Conservation (phyloP, 129 eudicot species). For the Lactuca saligna region DNA sequence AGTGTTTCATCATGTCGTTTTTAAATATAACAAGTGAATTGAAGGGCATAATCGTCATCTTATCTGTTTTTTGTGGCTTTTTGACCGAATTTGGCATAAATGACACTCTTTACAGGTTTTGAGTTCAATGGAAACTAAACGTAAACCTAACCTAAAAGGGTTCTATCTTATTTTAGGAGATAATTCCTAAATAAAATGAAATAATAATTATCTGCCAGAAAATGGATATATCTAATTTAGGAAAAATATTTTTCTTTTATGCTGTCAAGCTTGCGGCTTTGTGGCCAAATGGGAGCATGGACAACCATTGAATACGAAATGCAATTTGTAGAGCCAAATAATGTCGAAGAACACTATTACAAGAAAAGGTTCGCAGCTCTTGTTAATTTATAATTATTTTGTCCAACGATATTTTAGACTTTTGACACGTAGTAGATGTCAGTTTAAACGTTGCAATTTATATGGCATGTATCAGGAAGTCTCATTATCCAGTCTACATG, state of each 20-base stretch:
- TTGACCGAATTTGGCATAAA: no score
- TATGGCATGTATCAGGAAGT: not conserved
- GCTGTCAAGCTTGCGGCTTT: conserved; percentile 23
- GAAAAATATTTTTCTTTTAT: not conserved
- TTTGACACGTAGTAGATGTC: not conserved
- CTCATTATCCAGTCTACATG: not conserved
- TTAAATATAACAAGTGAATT: no score
- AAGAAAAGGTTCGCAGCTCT: no score
- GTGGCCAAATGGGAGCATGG: conserved; percentile 28
- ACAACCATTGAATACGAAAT: conserved; percentile 25
- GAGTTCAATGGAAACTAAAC: no score
- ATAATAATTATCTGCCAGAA: no score
- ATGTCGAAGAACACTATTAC: not conserved
- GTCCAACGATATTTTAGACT: not conserved
- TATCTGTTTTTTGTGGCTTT: no score
- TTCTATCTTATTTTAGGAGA: no score
- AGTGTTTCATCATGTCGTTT: no score
- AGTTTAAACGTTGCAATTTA: not conserved
- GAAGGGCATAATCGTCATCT: no score
- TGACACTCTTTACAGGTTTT: no score
- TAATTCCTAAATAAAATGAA: no score
- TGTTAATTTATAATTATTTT: not conserved
- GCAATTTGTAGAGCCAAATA: conserved; percentile 27
- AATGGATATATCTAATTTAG: not conserved
- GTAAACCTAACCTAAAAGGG: no score